Conservation (phyloP, 2,329 filamentous ascomycete species). For the Bipolaris cookei region DNA sequence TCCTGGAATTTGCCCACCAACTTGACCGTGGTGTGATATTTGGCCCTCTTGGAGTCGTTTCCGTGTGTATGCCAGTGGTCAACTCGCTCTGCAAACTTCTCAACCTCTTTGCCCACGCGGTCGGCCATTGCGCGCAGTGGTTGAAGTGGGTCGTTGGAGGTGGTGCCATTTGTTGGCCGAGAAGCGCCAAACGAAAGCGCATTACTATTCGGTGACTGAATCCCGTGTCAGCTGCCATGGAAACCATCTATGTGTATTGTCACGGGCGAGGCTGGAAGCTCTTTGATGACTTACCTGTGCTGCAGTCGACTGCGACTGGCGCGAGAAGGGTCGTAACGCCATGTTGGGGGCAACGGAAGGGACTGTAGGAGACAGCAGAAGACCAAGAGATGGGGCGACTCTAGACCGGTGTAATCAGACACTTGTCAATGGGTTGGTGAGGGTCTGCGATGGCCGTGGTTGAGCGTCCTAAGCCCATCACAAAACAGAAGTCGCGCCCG, state of each 20-base stretch:
- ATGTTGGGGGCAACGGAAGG: conserved; percentile 18
- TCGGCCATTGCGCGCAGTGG: conserved; percentile 70
- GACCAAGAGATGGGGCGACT: conserved; percentile 1
- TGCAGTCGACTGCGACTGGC: conserved; percentile 33
- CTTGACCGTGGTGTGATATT: conserved; percentile 59
- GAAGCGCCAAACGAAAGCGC: conserved; percentile 21
- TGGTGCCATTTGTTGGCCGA: conserved; percentile 21
- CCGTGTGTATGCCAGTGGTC: conserved; percentile 67
- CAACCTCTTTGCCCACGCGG: conserved; percentile 78
- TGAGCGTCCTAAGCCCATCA: conserved; percentile 18
- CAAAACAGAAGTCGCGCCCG: conserved; percentile 37
- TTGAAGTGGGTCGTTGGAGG: conserved; percentile 57
- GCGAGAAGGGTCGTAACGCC: conserved; percentile 36
- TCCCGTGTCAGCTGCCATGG: conserved; percentile 1
- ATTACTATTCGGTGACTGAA: conserved; percentile 21
- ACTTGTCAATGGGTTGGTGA: conserved; percentile 4
- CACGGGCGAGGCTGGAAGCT: conserved; percentile 1
- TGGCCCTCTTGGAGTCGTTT: conserved; percentile 49
- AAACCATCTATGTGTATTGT: background rate
- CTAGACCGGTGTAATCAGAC: background rate
- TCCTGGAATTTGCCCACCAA: conserved; percentile 53
- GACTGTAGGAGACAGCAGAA: background rate
- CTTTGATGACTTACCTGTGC: conserved; percentile 31
- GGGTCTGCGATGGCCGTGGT: conserved; percentile 10
- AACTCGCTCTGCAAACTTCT: conserved; percentile 81